Percentiles rank a stretch among this genome's conserved stretches.
Evolutionary conservation across 345 rosid genomes (phyloP).

Genomic region (Balakata baccata): DNA sequence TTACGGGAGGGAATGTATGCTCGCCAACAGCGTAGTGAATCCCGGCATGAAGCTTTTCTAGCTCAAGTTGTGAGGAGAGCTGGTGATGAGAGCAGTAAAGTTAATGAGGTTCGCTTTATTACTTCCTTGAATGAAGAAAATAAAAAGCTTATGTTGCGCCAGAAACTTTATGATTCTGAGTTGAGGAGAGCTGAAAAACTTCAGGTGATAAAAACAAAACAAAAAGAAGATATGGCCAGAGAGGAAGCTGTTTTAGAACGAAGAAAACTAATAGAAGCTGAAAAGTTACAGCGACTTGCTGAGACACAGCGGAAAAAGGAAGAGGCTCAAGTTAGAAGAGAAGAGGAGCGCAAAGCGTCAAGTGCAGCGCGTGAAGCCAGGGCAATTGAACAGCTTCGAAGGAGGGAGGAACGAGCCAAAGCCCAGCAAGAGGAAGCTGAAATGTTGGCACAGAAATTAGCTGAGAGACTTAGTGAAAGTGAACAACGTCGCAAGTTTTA

Average conservation of each 20-base stretch:
- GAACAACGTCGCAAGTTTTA: conserved; percentile 71
- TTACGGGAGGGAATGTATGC: conserved; percentile 74
- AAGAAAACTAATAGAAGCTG: conserved; percentile 72
- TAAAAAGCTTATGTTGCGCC: conserved; percentile 70
- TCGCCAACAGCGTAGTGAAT: conserved; percentile 70
- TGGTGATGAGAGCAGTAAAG: conserved; percentile 84
- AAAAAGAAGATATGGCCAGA: conserved; percentile 71
- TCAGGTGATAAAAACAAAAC: conserved; percentile 61
- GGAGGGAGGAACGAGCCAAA: conserved; percentile 70
- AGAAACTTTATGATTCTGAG: conserved; percentile 72
- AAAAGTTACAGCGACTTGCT: conserved; percentile 73
- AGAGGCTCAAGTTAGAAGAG: conserved; percentile 80
- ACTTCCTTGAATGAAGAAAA: conserved; percentile 79
- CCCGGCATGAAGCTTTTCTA: conserved; percentile 74
- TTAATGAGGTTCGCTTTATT: conserved; percentile 75
- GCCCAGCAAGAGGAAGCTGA: conserved; percentile 91
- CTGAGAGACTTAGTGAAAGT: conserved; percentile 69
- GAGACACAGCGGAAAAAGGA: conserved; percentile 76
- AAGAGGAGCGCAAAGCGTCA: conserved; percentile 78
- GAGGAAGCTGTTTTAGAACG: conserved; percentile 82
- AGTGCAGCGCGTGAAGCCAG: conserved; percentile 78
- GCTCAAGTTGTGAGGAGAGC: conserved; percentile 81
- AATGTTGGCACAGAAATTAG: conserved; percentile 67
- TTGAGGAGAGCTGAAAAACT: conserved; percentile 75
- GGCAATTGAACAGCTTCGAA: conserved; percentile 66